Percentiles rank a stretch among this genome's conserved stretches.
Evolutionary conservation across 176 grass and related monocot genomes (phyloP).

Genomic region (maize (Zea mays)): Zm-B73-REFERENCE-NAM-5.0 NC_050098.1:154280501-154281000

Average conservation of each 20-base stretch:
- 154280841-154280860: neutral
- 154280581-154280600: neutral
- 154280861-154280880: neutral
- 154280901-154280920: too few relatives aligned
- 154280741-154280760: too few relatives aligned
- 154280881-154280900: too few relatives aligned
- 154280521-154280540: neutral
- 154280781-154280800: neutral
- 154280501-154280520: constrained; percentile 7
- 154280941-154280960: too few relatives aligned
- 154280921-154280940: too few relatives aligned
- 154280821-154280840: neutral
- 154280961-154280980: too few relatives aligned
- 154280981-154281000: neutral
- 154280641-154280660: too few relatives aligned
- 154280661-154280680: too few relatives aligned
- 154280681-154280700: neutral
- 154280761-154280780: too few relatives aligned
- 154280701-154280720: neutral
- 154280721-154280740: too few relatives aligned
- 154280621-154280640: too few relatives aligned
- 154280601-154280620: neutral
- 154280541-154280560: neutral
- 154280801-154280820: neutral
- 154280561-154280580: neutral